A percentile compares a stretch with the other conserved stretches of the same genome.
Evolutionary conservation across 495 filamentous ascomycete genomes (phyloP).

Genomic region (Opeltia flavorubescens): DNA sequence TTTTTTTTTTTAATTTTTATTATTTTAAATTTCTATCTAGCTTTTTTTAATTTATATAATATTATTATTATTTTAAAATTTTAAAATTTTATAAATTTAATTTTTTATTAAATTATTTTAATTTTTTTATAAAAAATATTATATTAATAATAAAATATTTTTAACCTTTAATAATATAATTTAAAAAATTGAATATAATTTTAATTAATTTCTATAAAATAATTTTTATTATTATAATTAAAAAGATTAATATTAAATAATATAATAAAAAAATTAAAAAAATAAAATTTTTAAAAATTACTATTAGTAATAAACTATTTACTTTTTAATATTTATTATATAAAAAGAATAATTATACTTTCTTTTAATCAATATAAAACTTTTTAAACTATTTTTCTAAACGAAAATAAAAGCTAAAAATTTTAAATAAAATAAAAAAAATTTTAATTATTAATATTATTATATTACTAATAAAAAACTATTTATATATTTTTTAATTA

Average conservation of each 20-base stretch:
- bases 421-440: neutral
- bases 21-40: neutral
- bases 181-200: neutral
- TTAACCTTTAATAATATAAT: neutral
- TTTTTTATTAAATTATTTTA: neutral
- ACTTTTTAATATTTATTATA: no score
- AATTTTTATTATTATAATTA: neutral
- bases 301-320: no score
- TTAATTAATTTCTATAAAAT: no score
- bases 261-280: neutral
- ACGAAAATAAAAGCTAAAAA: neutral
- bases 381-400: neutral
- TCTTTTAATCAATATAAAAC: no score
- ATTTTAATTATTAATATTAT: neutral
- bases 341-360: no score
- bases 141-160: neutral
- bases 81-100: neutral
- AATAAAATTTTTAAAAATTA: no score
- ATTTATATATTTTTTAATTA: no score
- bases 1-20: conserved; percentile 4
- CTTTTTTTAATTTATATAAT: neutral
- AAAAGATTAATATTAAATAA: neutral
- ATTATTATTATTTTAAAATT: neutral
- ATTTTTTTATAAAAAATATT: neutral
- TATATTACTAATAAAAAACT: no score